Conservation (phyloP, 306 rosid species). For the Pyrus pyrifolia region DNA sequence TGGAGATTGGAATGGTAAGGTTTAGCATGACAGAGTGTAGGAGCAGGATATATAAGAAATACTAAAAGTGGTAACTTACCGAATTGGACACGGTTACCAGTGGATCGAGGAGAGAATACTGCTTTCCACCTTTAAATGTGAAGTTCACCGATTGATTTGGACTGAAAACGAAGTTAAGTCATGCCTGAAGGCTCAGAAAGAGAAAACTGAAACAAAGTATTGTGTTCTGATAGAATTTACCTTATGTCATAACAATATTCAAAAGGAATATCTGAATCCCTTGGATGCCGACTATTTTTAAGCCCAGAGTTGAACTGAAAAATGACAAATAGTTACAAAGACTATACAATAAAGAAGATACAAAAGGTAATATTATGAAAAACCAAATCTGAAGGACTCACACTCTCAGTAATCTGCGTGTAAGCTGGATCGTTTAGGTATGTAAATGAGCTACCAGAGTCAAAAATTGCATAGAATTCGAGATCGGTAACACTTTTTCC, state of each 20-base stretch:
- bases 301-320: conserved; percentile 53
- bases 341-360: conserved; percentile 1
- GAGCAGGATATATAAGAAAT: background rate
- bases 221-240: conserved; percentile 27
- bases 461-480: conserved; percentile 61
- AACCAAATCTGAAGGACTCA: conserved; percentile 30
- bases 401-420: conserved; percentile 42
- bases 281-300: conserved; percentile 22
- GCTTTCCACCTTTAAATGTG: conserved; percentile 72
- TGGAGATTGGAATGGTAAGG: conserved; percentile 29
- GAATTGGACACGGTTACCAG: background rate
- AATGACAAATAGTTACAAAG: background rate
- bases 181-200: conserved; percentile 6
- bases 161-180: conserved; percentile 38
- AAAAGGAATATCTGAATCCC: conserved; percentile 42
- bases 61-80: conserved; percentile 25
- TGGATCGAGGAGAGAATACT: conserved; percentile 32
- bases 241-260: conserved; percentile 66
- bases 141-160: conserved; percentile 44
- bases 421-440: conserved; percentile 72
- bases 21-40: conserved; percentile 1
- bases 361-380: conserved; percentile 4
- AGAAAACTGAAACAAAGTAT: background rate
- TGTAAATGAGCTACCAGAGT: conserved; percentile 89
- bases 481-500: conserved; percentile 34